Percentiles rank a stretch among this genome's conserved stretches.
Conservation (phyloP, 192 early-diverging fungal genomes). For the Linnemannia exigua region DNA sequence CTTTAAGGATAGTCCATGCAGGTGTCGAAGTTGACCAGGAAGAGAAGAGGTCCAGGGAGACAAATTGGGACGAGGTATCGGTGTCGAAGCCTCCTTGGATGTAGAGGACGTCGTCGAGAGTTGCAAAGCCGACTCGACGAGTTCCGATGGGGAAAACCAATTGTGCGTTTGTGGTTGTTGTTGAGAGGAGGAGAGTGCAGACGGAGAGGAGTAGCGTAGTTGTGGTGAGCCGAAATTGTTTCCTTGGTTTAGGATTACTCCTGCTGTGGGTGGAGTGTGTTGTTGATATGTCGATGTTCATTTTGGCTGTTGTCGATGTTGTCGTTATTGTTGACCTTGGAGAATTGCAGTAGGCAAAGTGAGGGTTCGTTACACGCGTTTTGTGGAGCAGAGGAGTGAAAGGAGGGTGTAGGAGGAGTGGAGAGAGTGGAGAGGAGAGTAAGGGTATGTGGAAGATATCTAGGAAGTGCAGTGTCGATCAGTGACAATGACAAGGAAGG, state of each 20-base stretch:
- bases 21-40: constrained; percentile 24
- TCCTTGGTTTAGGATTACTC: neutral
- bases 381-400: neutral
- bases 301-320: neutral
- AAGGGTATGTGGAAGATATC: neutral
- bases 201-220: neutral
- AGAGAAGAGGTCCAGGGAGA: constrained; percentile 36
- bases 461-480: neutral
- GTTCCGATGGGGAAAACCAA: neutral
- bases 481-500: neutral
- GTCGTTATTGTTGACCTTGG: neutral
- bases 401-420: neutral
- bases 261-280: neutral
- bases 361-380: neutral
- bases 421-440: neutral
- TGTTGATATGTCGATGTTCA: neutral
- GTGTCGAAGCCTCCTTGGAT: constrained; percentile 47
- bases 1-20: constrained; percentile 20
- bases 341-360: neutral
- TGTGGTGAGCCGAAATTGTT: neutral
- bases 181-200: neutral
- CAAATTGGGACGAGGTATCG: constrained; percentile 17
- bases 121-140: constrained; percentile 43
- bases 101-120: constrained; percentile 33
- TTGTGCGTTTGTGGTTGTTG: neutral